These are phyloP conservation scores for Ophiostoma fasciatum DNA, from an alignment of 2,329 filamentous ascomycete genomes.

Conservation along the genomic window DNA sequence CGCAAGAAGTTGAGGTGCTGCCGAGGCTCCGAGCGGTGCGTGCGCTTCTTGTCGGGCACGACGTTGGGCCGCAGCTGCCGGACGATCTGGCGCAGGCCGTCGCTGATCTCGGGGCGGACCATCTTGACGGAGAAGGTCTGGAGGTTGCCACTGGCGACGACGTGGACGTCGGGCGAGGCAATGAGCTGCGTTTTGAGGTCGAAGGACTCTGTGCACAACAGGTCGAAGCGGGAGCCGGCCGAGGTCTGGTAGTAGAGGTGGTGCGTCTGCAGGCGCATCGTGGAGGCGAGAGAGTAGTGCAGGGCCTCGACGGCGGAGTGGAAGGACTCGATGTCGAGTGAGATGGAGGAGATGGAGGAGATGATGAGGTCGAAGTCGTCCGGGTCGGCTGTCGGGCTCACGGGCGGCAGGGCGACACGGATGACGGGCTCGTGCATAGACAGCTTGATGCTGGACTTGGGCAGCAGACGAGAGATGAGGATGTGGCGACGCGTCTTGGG, in stretches of 20 bases:
- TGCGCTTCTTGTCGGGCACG: slow-evolving; percentile 47
- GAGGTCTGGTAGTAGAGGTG: slow-evolving; percentile 90
- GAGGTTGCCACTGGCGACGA: slow-evolving; percentile 63
- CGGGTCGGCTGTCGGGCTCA: slow-evolving; percentile 46
- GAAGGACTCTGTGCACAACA: slow-evolving; percentile 75
- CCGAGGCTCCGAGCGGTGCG: slow-evolving; percentile 29
- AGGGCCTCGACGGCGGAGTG: slow-evolving; percentile 72
- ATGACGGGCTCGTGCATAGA: slow-evolving; percentile 94
- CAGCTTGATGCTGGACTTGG: slow-evolving; percentile 87
- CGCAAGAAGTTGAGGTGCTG: slow-evolving; percentile 59
- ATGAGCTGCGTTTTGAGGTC: slow-evolving; percentile 77
- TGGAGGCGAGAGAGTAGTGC: slow-evolving; percentile 75
- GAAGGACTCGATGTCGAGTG: slow-evolving; percentile 87
- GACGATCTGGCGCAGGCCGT: slow-evolving; percentile 83
- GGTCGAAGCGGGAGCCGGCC: slow-evolving; percentile 65
- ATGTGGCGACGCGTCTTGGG: slow-evolving; percentile 41
- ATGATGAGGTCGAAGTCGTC: slow-evolving; percentile 93
- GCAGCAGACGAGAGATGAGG: slow-evolving; percentile 77
- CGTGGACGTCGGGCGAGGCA: slow-evolving; percentile 72
- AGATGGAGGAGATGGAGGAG: slow-evolving; percentile 85
- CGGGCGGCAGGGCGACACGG: slow-evolving; percentile 72
- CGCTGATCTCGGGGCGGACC: slow-evolving; percentile 81
- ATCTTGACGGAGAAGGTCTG: slow-evolving; percentile 83
- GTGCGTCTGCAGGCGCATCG: slow-evolving; percentile 71
- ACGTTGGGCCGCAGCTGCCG: slow-evolving; percentile 62